Conservation (phyloP, 2,329 filamentous ascomycete genomes). For the Penicillium sclerotiorum region DNA sequence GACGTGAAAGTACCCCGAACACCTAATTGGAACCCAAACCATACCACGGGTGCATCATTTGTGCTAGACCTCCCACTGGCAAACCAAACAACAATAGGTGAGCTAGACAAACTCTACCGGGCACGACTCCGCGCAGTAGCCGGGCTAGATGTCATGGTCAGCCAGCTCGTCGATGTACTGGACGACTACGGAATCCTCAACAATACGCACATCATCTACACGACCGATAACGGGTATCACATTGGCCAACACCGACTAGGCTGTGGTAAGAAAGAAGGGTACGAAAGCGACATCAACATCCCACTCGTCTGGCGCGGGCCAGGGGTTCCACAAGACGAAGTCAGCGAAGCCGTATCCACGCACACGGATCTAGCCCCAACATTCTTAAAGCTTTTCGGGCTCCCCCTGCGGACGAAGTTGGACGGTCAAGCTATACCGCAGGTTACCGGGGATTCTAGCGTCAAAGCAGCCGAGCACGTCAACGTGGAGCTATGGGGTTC, state of each 20-base stretch:
- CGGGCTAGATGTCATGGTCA: slow-evolving; percentile 56
- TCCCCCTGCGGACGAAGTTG: slow-evolving; percentile 50
- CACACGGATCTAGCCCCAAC: slow-evolving; percentile 67
- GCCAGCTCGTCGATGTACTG: slow-evolving; percentile 42
- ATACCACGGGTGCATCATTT: neutral
- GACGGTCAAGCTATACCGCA: slow-evolving; percentile 55
- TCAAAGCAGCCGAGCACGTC: slow-evolving; percentile 53
- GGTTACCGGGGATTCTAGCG: slow-evolving; percentile 32
- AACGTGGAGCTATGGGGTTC: slow-evolving; percentile 60
- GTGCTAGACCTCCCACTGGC: slow-evolving; percentile 39
- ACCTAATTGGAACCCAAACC: slow-evolving; percentile 63
- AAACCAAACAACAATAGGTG: slow-evolving; percentile 48
- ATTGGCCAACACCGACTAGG: slow-evolving; percentile 59
- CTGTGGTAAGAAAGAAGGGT: slow-evolving; percentile 59
- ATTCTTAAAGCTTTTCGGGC: slow-evolving; percentile 48
- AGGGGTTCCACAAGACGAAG: slow-evolving; percentile 47
- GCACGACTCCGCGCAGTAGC: slow-evolving; percentile 50
- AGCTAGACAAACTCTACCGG: slow-evolving; percentile 55
- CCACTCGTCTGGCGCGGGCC: slow-evolving; percentile 62
- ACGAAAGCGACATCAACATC: slow-evolving; percentile 60
- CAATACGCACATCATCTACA: slow-evolving; percentile 60
- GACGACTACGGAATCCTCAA: slow-evolving; percentile 43
- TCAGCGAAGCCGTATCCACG: slow-evolving; percentile 53
- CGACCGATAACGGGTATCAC: slow-evolving; percentile 62
- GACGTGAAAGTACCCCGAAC: slow-evolving; percentile 64